Evolutionary conservation across 2,329 filamentous ascomycete species (phyloP), one percentile per base, ranked within the genome.

Genomic region (Coccinonectria pachysandricola): DNA sequence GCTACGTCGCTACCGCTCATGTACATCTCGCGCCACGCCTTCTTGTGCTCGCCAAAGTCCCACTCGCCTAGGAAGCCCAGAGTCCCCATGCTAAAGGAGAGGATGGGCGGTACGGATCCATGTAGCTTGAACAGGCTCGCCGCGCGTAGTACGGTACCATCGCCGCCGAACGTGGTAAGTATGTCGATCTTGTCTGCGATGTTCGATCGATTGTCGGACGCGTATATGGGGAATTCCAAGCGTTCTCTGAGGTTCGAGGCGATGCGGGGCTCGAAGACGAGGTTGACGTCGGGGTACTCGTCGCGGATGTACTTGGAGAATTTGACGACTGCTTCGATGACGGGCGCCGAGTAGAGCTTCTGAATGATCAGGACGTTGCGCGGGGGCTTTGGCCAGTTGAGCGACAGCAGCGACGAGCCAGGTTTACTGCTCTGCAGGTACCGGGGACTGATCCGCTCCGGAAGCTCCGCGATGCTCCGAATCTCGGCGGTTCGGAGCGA

Each of bases 41-140:
- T 71, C 57, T 94, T 94, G 59, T 92, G 84, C 45, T 96, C 87
- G 6, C 68, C 66, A 50, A 96, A 96, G 45, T 91, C 92, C 87
- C 88, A 98, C 56, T 96, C 88, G 10, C 88, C 87, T 6, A 98
- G 60, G 42, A 98, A 98, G 0, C 91, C 91, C 1, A 98, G 62
- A 0, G 88, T 92, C 5, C 91, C 91, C 84, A 98, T 95, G 50
- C 86, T 93, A 50, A 98, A 98, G 2, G 84, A 86, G 6, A 98
- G 64, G 17, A 98, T 81, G 0, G 91, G 91, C 0, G 91, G 91
- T 0, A 98, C 88, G 21, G 75, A 75, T 3, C 71, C 65, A 22
- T 82, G 76, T 19, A 83, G 79, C 32, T 85, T 85, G 58, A 54
- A 96, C 5, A 95, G 32, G 30, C 54, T 57, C 6, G 54, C 54